Conservation (phyloP, 768 basidiomycete genomes). For the Lactarius trivialis region DNA sequence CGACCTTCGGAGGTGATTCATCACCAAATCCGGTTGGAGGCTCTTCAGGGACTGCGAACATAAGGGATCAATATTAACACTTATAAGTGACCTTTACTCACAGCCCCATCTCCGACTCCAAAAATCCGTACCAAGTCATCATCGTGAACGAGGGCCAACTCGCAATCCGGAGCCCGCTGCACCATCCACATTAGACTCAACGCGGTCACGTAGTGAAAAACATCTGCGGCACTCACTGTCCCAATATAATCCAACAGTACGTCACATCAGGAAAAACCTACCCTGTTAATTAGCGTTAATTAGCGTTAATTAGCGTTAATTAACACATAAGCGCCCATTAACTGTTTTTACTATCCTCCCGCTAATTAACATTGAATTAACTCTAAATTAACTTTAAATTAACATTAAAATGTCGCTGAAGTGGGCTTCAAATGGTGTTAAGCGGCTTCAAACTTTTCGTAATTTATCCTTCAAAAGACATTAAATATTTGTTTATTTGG, state of each 20-base stretch:
- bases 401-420: too few relatives aligned
- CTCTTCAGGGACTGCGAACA: neutral
- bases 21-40: neutral
- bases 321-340: too few relatives aligned
- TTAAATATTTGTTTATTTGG: too few relatives aligned
- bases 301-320: too few relatives aligned
- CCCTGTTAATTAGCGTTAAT: too few relatives aligned
- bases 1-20: neutral
- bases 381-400: too few relatives aligned
- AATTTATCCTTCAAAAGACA: too few relatives aligned
- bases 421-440: too few relatives aligned
- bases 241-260: neutral
- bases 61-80: neutral
- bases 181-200: neutral
- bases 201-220: neutral
- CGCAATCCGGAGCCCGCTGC: neutral
- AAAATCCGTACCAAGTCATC: neutral
- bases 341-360: too few relatives aligned
- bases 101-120: neutral
- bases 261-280: too few relatives aligned
- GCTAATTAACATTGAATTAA: too few relatives aligned
- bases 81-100: neutral
- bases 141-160: neutral
- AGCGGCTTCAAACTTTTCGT: too few relatives aligned
- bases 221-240: neutral